These are phyloP conservation scores for Podila clonocystis DNA, from an alignment of 192 early-diverging fungal genomes.

Conservation along the genomic window DNA sequence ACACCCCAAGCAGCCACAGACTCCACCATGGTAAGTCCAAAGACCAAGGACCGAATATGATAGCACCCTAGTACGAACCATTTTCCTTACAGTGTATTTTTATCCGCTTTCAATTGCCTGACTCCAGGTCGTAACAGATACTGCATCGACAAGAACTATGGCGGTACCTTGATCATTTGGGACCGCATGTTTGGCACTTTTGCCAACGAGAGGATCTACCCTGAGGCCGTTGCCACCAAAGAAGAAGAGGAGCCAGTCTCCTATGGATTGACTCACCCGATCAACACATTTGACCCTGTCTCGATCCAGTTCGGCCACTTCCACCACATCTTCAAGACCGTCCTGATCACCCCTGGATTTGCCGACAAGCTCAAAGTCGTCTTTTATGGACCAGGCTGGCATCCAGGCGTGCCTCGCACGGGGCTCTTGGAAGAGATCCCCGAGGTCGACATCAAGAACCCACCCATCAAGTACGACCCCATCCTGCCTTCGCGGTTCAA, in stretches of 20 bases:
- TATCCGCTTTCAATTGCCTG: neutral
- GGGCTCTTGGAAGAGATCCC: slow-evolving; percentile 57
- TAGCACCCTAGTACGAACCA: neutral
- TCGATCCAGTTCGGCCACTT: slow-evolving; percentile 65
- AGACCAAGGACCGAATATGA: neutral
- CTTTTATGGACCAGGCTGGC: slow-evolving; percentile 68
- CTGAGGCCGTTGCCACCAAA: slow-evolving; percentile 30
- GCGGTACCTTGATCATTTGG: slow-evolving; percentile 70
- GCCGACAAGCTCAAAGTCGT: slow-evolving; percentile 57
- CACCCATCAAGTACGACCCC: slow-evolving; percentile 58
- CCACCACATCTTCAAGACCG: slow-evolving; percentile 55
- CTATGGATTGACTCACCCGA: slow-evolving; percentile 66
- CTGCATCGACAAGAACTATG: slow-evolving; percentile 74
- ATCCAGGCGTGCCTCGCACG: slow-evolving; percentile 55
- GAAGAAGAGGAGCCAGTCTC: slow-evolving; percentile 61
- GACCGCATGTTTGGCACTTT: slow-evolving; percentile 70
- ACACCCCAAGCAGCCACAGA: slow-evolving; percentile 69
- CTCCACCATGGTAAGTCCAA: slow-evolving; percentile 58
- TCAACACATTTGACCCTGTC: slow-evolving; percentile 69
- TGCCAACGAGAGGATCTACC: slow-evolving; percentile 55
- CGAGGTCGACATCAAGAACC: slow-evolving; percentile 51
- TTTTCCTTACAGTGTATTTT: no score
- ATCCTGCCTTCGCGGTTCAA: slow-evolving; percentile 51
- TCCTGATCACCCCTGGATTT: slow-evolving; percentile 51
- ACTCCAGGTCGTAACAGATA: slow-evolving; percentile 61